phyloP scores from a whole-genome alignment of 805 yeast genomes.

The Wickerhamomyces alni region DNA sequence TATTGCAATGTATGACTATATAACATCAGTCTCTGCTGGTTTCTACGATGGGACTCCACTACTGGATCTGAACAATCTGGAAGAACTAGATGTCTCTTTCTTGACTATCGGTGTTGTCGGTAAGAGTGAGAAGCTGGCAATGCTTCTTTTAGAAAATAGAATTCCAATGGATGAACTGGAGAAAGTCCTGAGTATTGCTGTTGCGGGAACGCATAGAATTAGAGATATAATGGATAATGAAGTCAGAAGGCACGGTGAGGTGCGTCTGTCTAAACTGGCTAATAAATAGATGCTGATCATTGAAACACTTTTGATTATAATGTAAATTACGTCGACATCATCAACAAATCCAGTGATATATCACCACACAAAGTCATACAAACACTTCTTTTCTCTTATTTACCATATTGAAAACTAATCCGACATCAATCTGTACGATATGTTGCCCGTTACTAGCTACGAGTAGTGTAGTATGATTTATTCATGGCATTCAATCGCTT shows the following conservation, averaged over 20 bases:
- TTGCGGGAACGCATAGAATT: conserved; percentile 80
- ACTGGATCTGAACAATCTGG: conserved; percentile 75
- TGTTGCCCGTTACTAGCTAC: too few species aligned
- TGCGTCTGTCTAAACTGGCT: conserved; percentile 41
- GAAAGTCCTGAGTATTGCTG: conserved; percentile 69
- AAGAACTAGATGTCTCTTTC: conserved; percentile 77
- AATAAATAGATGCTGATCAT: conserved; percentile 7
- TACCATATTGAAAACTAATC: too few species aligned
- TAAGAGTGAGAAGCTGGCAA: conserved; percentile 67
- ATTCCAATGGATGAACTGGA: conserved; percentile 80
- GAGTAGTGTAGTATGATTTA: too few species aligned
- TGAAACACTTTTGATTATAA: too few species aligned
- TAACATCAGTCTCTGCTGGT: conserved; percentile 77
- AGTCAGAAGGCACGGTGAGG: conserved; percentile 69
- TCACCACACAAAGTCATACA: too few species aligned
- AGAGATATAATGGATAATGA: conserved; percentile 83
- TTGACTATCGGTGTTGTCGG: conserved; percentile 85
- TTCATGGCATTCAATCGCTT: too few species aligned
- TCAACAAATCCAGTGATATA: too few species aligned
- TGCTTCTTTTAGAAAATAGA: conserved; percentile 75
- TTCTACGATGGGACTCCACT: conserved; percentile 71
- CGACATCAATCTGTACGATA: too few species aligned
- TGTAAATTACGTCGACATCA: too few species aligned
- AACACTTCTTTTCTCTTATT: too few species aligned
- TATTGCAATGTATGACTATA: conserved; percentile 86